Evolutionary conservation across 192 early-diverging fungal genomes (phyloP), one percentile per base, ranked within the genome.

Genomic region (Obelidium mucronatum): DNA sequence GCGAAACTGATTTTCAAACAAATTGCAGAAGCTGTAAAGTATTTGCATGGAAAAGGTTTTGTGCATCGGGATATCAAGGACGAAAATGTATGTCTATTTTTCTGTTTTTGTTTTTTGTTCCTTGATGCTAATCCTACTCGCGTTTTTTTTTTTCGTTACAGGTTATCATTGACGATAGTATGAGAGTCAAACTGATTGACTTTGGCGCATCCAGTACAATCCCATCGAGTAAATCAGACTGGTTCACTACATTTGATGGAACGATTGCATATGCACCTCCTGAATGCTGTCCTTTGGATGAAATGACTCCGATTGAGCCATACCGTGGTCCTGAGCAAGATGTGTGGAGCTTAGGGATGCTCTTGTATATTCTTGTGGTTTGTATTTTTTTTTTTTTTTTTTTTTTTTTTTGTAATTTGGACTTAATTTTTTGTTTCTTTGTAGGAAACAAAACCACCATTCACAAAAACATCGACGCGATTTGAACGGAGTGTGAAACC

Each of bases 51-150:
- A 22, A 65, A 78, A 24, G 78, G 80, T 36, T 62, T 84, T 42
- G 81, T 86, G 26, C 94, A 95, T 63, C 80, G 92, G 34, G 94
- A 98, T 78, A 89, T 98, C 74, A 95, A 95, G 79, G 94, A 95
- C 64, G 94, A 95, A 72, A 95, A 95, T 80, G 90, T 94, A n/a
- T 86, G 87, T 33, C 8, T 0, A 2, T 59, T 73, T 91, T 48
- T 87, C 88, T 75, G 80, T 48, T 48, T 48, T 19, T 48, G 19
- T 48, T 48, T 19, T 48, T 6, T 6, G 19, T 48, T 48, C 19
- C 44, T 15, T n/a, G n/a, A 15, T 48, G 44, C 44, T 48, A 48
- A 48, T 15, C 44, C 44, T 15, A 48, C 44, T 19, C n/a, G n/a
- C n/a, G n/a, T n/a, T n/a, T n/a, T n/a, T 17, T 30, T 37, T 51